phyloP scores from a whole-genome alignment of 495 filamentous ascomycete species.

The Aspergillus baeticus region DNA sequence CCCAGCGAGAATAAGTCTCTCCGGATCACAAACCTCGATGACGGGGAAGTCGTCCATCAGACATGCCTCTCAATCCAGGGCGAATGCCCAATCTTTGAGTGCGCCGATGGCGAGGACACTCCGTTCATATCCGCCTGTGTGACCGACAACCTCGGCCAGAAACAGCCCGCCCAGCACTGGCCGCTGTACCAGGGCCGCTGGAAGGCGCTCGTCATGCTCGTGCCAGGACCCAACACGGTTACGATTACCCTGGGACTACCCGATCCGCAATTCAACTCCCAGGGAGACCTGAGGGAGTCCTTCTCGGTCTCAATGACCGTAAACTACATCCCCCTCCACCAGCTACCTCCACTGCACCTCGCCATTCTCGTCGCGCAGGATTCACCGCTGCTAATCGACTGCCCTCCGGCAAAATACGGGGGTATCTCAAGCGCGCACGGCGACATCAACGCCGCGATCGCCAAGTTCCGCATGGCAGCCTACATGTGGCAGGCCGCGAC shows the following conservation, averaged over 20 bases:
- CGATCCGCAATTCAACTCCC: too few species aligned
- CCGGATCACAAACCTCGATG: background rate
- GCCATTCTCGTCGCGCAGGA: background rate
- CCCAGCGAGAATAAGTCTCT: background rate
- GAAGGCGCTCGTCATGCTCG: background rate
- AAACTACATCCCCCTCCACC: background rate
- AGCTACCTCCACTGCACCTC: background rate
- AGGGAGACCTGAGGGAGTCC: too few species aligned
- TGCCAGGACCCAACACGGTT: background rate
- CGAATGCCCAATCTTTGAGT: background rate
- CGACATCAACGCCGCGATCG: background rate
- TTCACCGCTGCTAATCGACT: background rate
- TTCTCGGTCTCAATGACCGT: background rate
- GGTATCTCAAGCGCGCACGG: background rate
- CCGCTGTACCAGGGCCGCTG: background rate
- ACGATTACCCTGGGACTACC: background rate
- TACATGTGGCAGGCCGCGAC: conserved; percentile 2
- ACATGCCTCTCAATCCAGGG: background rate
- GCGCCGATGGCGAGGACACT: background rate
- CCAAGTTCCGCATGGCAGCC: background rate
- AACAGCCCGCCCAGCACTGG: background rate
- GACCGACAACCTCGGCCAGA: background rate
- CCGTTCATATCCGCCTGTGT: background rate
- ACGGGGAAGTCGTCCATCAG: background rate
- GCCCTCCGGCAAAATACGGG: background rate